Base-by-base conservation (phyloP, 2,329 filamentous ascomycete genomes). In the Chaetomiaceae sp. region DNA sequence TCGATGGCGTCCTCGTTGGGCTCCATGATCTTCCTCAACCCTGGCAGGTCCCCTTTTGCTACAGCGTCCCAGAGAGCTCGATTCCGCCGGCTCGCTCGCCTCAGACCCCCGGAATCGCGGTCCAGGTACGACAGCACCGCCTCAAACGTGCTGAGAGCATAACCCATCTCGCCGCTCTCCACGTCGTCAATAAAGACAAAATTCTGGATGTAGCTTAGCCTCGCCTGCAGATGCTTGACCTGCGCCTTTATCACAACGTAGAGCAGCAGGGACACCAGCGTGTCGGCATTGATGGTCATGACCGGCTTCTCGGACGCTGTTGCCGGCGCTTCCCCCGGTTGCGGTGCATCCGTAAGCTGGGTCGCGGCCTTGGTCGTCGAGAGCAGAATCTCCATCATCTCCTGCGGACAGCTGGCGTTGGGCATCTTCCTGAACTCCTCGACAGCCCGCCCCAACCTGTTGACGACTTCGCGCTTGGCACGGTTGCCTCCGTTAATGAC, bases 121-220 rank as follows among this genome's bases (percentile, higher is more conserved):
- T 85, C 82, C 3, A 99, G 80, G 67, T 99, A 97, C 1, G 89
- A 85, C 31, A 99, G 71, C 0, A 99, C 94, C 6, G 91, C 94
- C 69, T 99, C 94, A 56, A 97, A 89, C 0, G 94, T 99, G 69
- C 92, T 97, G 47, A 99, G 71, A 0, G 92, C 91, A 69, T 99
- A 99, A 8, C 94, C 94, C 76, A 95, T 87, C 71, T 99, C 94
- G 45, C 94, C 94, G 57, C 85, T 95, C 61, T 99, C 94, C 8
- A 99, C 91, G 71, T 99, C 94, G 63, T 97, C 94, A 47, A 96
- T 91, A 70, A 96, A 99, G 61, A 96, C 94, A 66, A 96, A 99
- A 65, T 95, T 90, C 39, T 92, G 88, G 79, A 97, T 96, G 68
- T 97, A 99, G n/a, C 88, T 78, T 43, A 99, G 74, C 19, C 92